phyloP scores from a whole-genome alignment of 2,329 filamentous ascomycete genomes.

The Penicillium carneum region DNA sequence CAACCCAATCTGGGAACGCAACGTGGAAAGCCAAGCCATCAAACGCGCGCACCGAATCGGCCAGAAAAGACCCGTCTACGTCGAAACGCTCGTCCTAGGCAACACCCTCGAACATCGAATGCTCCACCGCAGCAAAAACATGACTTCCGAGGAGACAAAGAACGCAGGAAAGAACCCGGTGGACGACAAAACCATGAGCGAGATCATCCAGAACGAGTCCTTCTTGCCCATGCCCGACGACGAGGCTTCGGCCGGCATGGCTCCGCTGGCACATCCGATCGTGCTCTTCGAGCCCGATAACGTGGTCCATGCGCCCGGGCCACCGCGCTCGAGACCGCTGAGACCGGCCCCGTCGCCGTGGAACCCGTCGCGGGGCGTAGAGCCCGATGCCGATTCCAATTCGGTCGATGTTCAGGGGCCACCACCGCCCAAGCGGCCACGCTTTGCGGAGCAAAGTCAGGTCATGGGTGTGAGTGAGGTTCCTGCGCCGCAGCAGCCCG shows the following conservation, averaged over 20 bases:
- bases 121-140: slow-evolving; percentile 72
- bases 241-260: slow-evolving; percentile 34
- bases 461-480: not conserved
- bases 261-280: slow-evolving; percentile 40
- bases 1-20: slow-evolving; percentile 82
- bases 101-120: slow-evolving; percentile 87
- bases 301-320: not conserved
- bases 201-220: slow-evolving; percentile 65
- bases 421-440: slow-evolving; percentile 2
- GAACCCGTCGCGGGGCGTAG: not conserved
- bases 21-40: slow-evolving; percentile 87
- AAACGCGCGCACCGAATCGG: slow-evolving; percentile 89
- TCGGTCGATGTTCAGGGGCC: not conserved
- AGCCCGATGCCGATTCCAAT: slow-evolving; percentile 11
- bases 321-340: not conserved
- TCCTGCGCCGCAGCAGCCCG: not conserved
- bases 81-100: slow-evolving; percentile 83
- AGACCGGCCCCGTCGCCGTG: not conserved
- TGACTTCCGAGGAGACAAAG: slow-evolving; percentile 70
- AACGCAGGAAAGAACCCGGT: slow-evolving; percentile 64
- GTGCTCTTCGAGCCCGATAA: slow-evolving; percentile 51
- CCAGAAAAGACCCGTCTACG: slow-evolving; percentile 77
- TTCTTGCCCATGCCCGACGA: slow-evolving; percentile 56
- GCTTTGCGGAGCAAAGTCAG: slow-evolving; percentile 19
- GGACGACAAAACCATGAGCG: slow-evolving; percentile 65